Evolutionary conservation across 208 protist genomes (phyloP), one percentile per base, ranked within the genome.

Genomic region (Endotrypanum monterogeii): DNA sequence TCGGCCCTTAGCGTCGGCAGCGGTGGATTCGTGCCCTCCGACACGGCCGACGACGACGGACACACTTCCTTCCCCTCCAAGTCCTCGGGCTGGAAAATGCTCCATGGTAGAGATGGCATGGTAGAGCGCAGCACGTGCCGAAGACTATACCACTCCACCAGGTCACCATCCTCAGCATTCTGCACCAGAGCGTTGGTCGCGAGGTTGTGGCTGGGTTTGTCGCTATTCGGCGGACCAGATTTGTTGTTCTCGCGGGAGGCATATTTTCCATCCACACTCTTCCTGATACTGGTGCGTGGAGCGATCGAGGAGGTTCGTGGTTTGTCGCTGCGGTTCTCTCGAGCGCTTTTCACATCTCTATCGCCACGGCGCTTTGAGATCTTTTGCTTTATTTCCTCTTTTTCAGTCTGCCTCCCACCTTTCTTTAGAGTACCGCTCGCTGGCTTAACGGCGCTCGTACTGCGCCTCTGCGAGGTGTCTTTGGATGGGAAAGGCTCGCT

Each of bases 131-230:
- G 60, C 1, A 68, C 73, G 37, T 67, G 35, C 46, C 85, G 90
- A 50, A 94, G 90, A 46, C 83, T 83, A 69, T 88, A 94, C 88
- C 90, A 94, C 78, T 94, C 90, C 25, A 89, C 80, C 54, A 81
- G 44, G 48, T 72, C 66, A 25, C 66, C 87, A 67, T 89, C 84
- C 58, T 85, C 83, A 20, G 86, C 63, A 8, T 67, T 14, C 5
- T 79, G 46, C 37, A 86, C 28, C 62, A 91, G 28, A 11, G 74
- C 69, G 14, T 77, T 48, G 23, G 82, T 71, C 18, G 83, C n/a
- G 18, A 50, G 57, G 0, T 73, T 52, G n/a, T 46, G 61, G 2
- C 44, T 23, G 20, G 35, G 44, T 14, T 68, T 44, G 2, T 58
- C 52, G 7, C 6, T 25, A 12, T 76, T 39, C n/a, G 46, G 56